Conservation (phyloP, 1,284 basidiomycete genomes). For the Ustilago lituana region DNA sequence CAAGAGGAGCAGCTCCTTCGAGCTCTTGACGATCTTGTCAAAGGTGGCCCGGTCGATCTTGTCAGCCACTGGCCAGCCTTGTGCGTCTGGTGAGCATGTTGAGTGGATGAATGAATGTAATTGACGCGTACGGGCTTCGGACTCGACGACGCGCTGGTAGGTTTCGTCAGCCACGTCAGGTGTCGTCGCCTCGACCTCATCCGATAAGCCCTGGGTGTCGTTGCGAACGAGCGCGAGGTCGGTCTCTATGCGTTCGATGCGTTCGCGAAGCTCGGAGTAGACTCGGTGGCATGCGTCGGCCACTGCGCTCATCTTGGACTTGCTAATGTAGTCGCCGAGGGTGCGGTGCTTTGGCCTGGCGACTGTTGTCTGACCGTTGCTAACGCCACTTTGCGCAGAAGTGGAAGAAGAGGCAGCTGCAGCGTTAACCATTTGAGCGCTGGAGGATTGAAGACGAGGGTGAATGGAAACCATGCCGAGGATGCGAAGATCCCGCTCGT, state of each 20-base stretch:
- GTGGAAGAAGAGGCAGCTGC: slow-evolving; percentile 19
- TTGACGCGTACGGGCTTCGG: slow-evolving; percentile 32
- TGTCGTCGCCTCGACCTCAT: slow-evolving; percentile 54
- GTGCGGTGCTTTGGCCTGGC: slow-evolving; percentile 40
- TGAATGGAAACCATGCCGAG: slow-evolving; percentile 58
- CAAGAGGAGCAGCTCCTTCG: slow-evolving; percentile 52
- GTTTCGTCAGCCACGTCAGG: slow-evolving; percentile 53
- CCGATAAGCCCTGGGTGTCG: slow-evolving; percentile 44
- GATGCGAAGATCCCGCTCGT: slow-evolving; percentile 57
- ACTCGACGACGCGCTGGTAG: slow-evolving; percentile 45
- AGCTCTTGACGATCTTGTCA: slow-evolving; percentile 41
- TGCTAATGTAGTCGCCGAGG: slow-evolving; percentile 61
- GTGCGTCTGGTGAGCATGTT: slow-evolving; percentile 51
- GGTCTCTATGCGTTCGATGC: slow-evolving; percentile 36
- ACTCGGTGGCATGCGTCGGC: slow-evolving; percentile 53
- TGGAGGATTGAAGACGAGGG: slow-evolving; percentile 43
- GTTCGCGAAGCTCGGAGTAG: slow-evolving; percentile 43
- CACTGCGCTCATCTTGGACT: slow-evolving; percentile 54
- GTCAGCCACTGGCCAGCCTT: slow-evolving; percentile 62
- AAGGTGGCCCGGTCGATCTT: slow-evolving; percentile 38
- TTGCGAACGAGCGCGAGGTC: slow-evolving; percentile 43
- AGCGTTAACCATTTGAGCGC: slow-evolving; percentile 22
- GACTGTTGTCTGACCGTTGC: slow-evolving; percentile 7
- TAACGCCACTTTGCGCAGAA: slow-evolving; percentile 18
- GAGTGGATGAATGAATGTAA: slow-evolving; percentile 40